phyloP scores from a whole-genome alignment of 192 early-diverging fungal genomes.

The Umbelopsis vinacea region DNA sequence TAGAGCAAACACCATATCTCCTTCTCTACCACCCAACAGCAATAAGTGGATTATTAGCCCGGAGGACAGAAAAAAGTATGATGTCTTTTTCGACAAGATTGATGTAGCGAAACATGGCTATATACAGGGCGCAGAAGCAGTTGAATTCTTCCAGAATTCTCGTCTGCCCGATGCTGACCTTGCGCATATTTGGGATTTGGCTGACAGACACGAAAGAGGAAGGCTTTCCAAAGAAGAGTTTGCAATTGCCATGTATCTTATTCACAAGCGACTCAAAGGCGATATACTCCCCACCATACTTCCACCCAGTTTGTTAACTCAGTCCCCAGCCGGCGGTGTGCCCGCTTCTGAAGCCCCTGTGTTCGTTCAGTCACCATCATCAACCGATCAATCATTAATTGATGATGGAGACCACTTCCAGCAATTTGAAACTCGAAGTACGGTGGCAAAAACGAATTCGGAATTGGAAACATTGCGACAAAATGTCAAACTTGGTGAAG shows the following conservation, averaged over 20 bases:
- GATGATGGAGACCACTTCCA: constrained; percentile 1
- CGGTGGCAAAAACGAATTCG: neutral
- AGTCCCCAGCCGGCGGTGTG: neutral
- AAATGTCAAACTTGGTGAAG: neutral
- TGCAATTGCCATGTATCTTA: constrained; percentile 76
- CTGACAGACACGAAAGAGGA: constrained; percentile 61
- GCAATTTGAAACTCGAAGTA: neutral
- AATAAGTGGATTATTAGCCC: constrained; percentile 17
- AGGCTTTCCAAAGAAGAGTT: constrained; percentile 68
- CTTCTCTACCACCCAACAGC: constrained; percentile 4
- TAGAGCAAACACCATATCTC: neutral
- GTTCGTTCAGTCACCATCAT: constrained; percentile 5
- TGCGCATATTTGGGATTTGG: constrained; percentile 52
- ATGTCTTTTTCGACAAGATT: constrained; percentile 5
- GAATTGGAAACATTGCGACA: neutral
- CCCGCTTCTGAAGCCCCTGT: neutral
- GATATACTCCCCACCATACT: constrained; percentile 52
- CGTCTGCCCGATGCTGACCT: constrained; percentile 22
- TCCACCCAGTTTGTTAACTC: constrained; percentile 51
- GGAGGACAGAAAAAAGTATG: constrained; percentile 24
- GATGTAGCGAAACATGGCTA: neutral
- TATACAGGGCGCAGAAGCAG: constrained; percentile 20
- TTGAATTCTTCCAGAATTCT: constrained; percentile 28
- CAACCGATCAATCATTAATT: neutral
- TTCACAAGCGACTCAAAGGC: constrained; percentile 57